A percentile compares a stretch with the other conserved stretches of the same genome.
Conservation (phyloP, 1,139 yeast genomes). For the Saccharomycopsis hybrid region DNA sequence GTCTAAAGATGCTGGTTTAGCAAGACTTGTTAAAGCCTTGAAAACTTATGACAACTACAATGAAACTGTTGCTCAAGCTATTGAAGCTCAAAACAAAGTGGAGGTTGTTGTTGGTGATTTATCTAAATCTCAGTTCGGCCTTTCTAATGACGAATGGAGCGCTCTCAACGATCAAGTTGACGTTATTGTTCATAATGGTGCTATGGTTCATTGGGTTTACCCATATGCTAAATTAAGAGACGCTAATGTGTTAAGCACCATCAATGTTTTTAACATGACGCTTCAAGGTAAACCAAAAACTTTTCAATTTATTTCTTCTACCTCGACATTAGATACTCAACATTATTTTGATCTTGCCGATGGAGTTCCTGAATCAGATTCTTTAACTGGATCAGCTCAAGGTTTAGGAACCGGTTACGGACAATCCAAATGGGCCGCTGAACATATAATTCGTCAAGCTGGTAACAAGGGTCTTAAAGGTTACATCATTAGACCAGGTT, state of each 20-base stretch:
- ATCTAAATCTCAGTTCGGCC: slow-evolving; percentile 64
- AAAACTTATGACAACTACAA: slow-evolving; percentile 80
- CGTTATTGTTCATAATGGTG: slow-evolving; percentile 92
- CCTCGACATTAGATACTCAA: slow-evolving; percentile 84
- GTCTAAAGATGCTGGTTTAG: slow-evolving; percentile 58
- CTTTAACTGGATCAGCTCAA: slow-evolving; percentile 66
- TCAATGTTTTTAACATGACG: slow-evolving; percentile 78
- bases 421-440: slow-evolving; percentile 97
- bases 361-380: slow-evolving; percentile 80
- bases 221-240: slow-evolving; percentile 88
- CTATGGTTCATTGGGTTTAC: slow-evolving; percentile 97
- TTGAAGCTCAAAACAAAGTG: slow-evolving; percentile 34
- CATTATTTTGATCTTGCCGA: slow-evolving; percentile 60
- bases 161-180: slow-evolving; percentile 56
- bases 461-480: slow-evolving; percentile 85
- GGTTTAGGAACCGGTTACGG: slow-evolving; percentile 95
- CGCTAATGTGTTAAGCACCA: slow-evolving; percentile 85
- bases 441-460: slow-evolving; percentile 78
- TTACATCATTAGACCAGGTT: slow-evolving; percentile 90
- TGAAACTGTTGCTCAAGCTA: slow-evolving; percentile 39
- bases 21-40: slow-evolving; percentile 72
- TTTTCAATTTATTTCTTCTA: slow-evolving; percentile 90
- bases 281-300: slow-evolving; percentile 75
- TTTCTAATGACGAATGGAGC: slow-evolving; percentile 52
- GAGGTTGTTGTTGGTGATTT: slow-evolving; percentile 81